phyloP scores from a whole-genome alignment of 768 basidiomycete genomes.

The Termitomyces sp. region DNA sequence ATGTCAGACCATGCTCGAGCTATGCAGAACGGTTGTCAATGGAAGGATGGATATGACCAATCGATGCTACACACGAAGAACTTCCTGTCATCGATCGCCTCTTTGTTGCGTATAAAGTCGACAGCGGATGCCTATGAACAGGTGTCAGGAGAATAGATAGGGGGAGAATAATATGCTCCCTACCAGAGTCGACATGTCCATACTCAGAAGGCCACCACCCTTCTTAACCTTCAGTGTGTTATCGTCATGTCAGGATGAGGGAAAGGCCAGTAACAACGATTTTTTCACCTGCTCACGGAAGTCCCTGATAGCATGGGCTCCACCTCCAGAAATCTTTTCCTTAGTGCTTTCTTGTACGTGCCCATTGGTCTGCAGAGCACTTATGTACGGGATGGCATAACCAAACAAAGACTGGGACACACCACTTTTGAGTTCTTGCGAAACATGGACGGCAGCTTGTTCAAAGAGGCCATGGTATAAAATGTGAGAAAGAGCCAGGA shows the following conservation, averaged over 20 bases:
- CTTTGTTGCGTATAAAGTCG: constrained; percentile 57
- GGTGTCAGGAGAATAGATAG: not conserved
- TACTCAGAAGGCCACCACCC: constrained; percentile 33
- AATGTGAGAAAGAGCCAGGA: not conserved
- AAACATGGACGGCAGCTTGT: constrained; percentile 20
- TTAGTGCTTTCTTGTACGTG: constrained; percentile 6
- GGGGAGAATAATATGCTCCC: constrained; percentile 14
- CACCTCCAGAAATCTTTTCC: constrained; percentile 12
- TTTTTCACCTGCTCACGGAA: constrained; percentile 40
- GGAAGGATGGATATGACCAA: not conserved
- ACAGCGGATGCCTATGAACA: constrained; percentile 48
- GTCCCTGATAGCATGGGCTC: constrained; percentile 33
- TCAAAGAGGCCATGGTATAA: constrained; percentile 14
- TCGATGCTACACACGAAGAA: constrained; percentile 50
- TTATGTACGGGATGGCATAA: not conserved
- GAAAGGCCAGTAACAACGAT: not conserved
- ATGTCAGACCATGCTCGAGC: constrained; percentile 70
- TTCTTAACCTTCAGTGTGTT: constrained; percentile 34
- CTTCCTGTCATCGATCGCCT: constrained; percentile 74
- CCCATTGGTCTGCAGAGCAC: constrained; percentile 13
- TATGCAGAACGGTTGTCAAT: constrained; percentile 19
- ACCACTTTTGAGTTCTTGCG: constrained; percentile 12
- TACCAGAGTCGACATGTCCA: constrained; percentile 42
- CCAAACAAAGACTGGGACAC: not conserved
- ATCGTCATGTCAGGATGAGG: not conserved